Evolutionary conservation across 2,329 filamentous ascomycete species (phyloP), one percentile per base, ranked within the genome.

Genomic region (Curvularia sp.): DNA sequence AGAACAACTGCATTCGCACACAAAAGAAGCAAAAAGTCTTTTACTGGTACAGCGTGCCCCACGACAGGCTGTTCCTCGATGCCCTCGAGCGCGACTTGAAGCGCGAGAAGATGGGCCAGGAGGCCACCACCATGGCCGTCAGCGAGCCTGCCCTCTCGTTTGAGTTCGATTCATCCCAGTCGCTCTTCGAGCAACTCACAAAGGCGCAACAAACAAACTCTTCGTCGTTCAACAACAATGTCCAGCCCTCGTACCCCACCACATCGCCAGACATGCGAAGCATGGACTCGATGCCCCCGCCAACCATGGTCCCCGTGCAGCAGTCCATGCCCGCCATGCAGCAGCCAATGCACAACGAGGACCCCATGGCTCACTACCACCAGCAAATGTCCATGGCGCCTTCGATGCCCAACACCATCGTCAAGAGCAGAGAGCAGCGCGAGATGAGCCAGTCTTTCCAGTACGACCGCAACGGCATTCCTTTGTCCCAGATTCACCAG

Each of bases 11-110:
- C 85, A 99, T 99, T 71, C 89, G 95, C 70, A 99, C 95, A 38
- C 95, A 99, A 80, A 99, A 99, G 88, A 99, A 99, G 86, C 95
- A 99, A 77, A 99, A 99, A 84, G 95, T 99, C 66, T 99, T 99
- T 76, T 99, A 98, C 83, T 99, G 95, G 95, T 99, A 98, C 82
- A 97, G 93, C 82, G 95, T 99, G 48, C 95, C 95, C 1, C 95
- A 99, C 78, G 95, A 99, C 80, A 88, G 95, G 54, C 88, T 99
- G 51, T 99, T 99, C 81, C 89, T 99, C 68, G 95, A 99, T 82
- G 95, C 95, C 39, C 84, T 99, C 70, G 95, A 99, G 85, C 90
- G 95, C 66, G 95, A 99, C 76, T 82, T 99, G 75, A 99, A 99
- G 88, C 88, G 95, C 75, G 95, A 99, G 82, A 99, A 99, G 87